These are phyloP conservation scores for Priceomyces melissophilus DNA, from an alignment of 805 yeast genomes.

Conservation along the genomic window DNA sequence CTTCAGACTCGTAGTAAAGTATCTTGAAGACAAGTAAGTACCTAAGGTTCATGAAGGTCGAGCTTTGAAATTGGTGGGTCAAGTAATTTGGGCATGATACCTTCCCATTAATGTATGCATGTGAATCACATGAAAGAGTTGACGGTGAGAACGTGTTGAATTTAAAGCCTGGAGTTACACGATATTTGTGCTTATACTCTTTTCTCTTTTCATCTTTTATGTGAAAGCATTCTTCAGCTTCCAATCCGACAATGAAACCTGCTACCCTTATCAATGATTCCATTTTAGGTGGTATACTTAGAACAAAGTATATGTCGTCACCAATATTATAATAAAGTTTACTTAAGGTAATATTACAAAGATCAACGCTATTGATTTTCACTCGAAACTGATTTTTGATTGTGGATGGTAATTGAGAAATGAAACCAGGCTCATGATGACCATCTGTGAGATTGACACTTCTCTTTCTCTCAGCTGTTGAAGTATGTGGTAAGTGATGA, in stretches of 20 bases:
- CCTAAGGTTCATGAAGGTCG: constrained; percentile 32
- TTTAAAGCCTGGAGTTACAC: constrained; percentile 33
- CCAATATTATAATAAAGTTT: constrained; percentile 37
- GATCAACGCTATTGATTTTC: constrained; percentile 26
- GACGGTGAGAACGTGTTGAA: constrained; percentile 32
- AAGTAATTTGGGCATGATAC: constrained; percentile 29
- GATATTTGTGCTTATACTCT: constrained; percentile 23
- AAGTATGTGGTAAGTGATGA: constrained; percentile 30
- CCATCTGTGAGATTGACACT: constrained; percentile 18
- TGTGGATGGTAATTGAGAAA: constrained; percentile 27
- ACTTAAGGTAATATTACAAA: constrained; percentile 32
- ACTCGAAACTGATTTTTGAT: constrained; percentile 36
- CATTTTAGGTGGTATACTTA: constrained; percentile 23
- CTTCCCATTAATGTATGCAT: constrained; percentile 19
- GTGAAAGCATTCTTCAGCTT: constrained; percentile 39
- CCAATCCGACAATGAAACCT: constrained; percentile 33
- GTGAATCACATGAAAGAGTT: constrained; percentile 10
- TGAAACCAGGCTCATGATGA: constrained; percentile 7
- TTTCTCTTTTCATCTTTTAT: constrained; percentile 7
- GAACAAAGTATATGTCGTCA: constrained; percentile 32
- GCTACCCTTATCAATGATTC: constrained; percentile 22
- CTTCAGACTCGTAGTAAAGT: constrained; percentile 26
- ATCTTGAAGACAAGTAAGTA: constrained; percentile 36
- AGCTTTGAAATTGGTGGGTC: constrained; percentile 35
- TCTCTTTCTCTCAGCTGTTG: constrained; percentile 29